Evolutionary conservation across 257 asterid genomes (phyloP).

Genomic region (Fraxinus pennsylvanica): DNA sequence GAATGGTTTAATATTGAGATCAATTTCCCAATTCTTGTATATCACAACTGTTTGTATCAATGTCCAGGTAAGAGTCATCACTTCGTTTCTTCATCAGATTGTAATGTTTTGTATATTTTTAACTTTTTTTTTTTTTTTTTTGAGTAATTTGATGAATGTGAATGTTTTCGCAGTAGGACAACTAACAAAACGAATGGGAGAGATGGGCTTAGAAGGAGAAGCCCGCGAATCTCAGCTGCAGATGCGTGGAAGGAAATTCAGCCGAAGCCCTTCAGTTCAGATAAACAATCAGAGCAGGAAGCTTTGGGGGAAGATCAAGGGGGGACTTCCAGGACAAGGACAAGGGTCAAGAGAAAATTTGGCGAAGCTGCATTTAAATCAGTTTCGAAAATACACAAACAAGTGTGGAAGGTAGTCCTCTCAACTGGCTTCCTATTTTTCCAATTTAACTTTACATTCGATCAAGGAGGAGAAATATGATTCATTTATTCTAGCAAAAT

Average conservation of each 20-base stretch:
- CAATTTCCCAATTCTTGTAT: background rate
- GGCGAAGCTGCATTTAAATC: constrained; percentile 26
- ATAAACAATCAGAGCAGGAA: background rate
- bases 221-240: constrained; percentile 56
- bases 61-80: constrained; percentile 27
- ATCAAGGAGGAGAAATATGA: background rate
- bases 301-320: background rate
- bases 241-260: constrained; percentile 36
- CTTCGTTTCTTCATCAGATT: background rate
- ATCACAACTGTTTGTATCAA: background rate
- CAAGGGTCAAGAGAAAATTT: constrained; percentile 44
- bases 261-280: constrained; percentile 1
- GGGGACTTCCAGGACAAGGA: constrained; percentile 23
- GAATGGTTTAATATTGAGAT: background rate
- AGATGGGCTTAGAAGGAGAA: constrained; percentile 48
- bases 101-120: background rate
- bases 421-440: background rate
- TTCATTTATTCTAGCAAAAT: background rate
- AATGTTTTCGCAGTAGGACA: constrained; percentile 17
- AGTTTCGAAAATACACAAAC: constrained; percentile 39
- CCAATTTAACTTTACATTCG: background rate
- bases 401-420: constrained; percentile 49
- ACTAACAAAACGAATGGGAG: constrained; percentile 17
- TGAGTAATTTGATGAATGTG: background rate
- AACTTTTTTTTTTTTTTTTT: background rate